Percentiles rank a stretch among this genome's conserved stretches.
These are phyloP conservation scores for Teratosphaeria destructans DNA, from an alignment of 2,329 filamentous ascomycete genomes.

Conservation along the genomic window DNA sequence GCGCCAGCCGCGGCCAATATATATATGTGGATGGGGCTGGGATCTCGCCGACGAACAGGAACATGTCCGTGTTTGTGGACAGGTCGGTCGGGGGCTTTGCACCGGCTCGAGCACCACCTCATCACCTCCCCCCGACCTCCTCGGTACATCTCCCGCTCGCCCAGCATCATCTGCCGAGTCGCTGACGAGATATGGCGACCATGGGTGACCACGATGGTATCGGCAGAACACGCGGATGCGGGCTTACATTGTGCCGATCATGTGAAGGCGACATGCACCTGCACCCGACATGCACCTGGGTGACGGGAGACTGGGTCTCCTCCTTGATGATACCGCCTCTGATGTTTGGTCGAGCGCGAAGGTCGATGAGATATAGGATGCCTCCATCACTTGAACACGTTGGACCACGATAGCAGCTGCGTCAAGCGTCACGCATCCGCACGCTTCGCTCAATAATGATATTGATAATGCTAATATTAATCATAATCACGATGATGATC, in stretches of 20 bases:
- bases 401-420: background rate
- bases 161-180: background rate
- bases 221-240: background rate
- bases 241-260: background rate
- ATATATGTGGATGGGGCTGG: background rate
- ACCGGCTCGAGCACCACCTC: background rate
- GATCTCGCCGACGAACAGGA: background rate
- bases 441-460: background rate
- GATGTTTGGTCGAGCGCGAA: too few relatives aligned
- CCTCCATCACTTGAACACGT: background rate
- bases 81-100: background rate
- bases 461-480: too few relatives aligned
- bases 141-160: background rate
- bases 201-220: background rate
- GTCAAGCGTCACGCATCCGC: background rate
- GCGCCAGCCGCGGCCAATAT: background rate
- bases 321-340: too few relatives aligned
- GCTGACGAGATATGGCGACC: background rate
- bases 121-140: background rate
- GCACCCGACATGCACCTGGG: too few relatives aligned
- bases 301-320: too few relatives aligned
- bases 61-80: background rate
- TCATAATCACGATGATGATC: background rate
- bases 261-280: too few relatives aligned
- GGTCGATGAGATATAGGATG: too few relatives aligned